Conservation (phyloP, 1,139 yeast genomes). For the Wickerhamomyces sp. region DNA sequence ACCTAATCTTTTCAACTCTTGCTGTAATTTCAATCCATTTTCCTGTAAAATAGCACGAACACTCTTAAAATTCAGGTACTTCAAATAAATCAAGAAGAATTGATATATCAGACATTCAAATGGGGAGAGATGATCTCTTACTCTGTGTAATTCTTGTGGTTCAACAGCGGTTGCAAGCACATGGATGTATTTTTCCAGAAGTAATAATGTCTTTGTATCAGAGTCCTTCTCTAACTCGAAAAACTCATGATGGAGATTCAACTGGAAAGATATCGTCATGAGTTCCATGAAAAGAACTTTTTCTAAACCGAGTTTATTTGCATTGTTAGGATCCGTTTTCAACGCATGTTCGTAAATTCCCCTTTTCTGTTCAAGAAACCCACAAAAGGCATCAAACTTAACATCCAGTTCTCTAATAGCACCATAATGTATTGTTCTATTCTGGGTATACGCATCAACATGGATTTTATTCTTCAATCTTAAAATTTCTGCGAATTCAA, state of each 20-base stretch:
- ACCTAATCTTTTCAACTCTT: background rate
- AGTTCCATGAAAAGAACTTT: conserved; percentile 6
- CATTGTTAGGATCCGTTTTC: background rate
- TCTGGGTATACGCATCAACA: conserved; percentile 9
- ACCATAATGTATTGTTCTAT: conserved; percentile 2
- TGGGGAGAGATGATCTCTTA: conserved; percentile 8
- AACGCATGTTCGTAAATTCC: background rate
- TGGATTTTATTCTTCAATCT: conserved; percentile 13
- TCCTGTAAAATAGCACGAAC: conserved; percentile 7
- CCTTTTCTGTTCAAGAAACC: conserved; percentile 2
- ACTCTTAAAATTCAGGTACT: conserved; percentile 16
- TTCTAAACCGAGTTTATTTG: conserved; percentile 1
- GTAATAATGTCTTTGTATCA: conserved; percentile 11
- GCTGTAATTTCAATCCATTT: conserved; percentile 3
- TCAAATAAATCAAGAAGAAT: conserved; percentile 15
- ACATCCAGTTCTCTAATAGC: conserved; percentile 9
- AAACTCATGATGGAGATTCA: conserved; percentile 13
- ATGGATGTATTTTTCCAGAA: conserved; percentile 3
- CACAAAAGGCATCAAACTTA: conserved; percentile 11
- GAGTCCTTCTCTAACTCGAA: conserved; percentile 12
- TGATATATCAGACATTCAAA: conserved; percentile 19
- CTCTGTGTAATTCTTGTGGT: conserved; percentile 4
- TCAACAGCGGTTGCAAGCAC: conserved; percentile 3
- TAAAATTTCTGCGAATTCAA: conserved; percentile 12
- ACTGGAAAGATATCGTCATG: conserved; percentile 10